phyloP scores from a whole-genome alignment of 495 filamentous ascomycete species.

The Niebla homalea region DNA sequence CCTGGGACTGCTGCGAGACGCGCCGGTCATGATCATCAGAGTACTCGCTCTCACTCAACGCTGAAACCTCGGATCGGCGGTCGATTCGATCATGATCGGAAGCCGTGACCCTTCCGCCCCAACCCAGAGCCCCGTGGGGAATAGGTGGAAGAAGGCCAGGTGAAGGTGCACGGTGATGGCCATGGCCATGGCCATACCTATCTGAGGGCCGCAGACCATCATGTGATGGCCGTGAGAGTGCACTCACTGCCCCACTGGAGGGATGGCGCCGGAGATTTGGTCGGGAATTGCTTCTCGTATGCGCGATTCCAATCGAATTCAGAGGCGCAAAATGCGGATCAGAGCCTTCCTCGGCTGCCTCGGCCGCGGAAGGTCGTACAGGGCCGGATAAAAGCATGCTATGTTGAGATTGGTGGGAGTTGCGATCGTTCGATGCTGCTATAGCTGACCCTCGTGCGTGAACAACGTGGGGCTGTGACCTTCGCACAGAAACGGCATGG shows the following conservation, averaged over 20 bases:
- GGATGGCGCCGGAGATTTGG: not conserved
- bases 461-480: slow-evolving; percentile 9
- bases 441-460: not conserved
- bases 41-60: not conserved
- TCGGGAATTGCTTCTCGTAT: not conserved
- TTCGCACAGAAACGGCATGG: slow-evolving; percentile 5
- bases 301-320: slow-evolving; percentile 7
- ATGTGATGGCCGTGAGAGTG: not conserved
- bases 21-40: slow-evolving; percentile 4
- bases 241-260: not conserved
- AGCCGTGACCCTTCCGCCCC: not conserved
- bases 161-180: not conserved
- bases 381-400: slow-evolving; percentile 4
- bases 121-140: not conserved
- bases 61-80: slow-evolving; percentile 2
- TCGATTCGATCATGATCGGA: slow-evolving; percentile 2
- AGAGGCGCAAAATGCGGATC: slow-evolving; percentile 5
- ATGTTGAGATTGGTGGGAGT: not conserved
- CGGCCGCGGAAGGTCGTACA: slow-evolving; percentile 1
- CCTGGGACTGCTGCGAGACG: slow-evolving; percentile 2
- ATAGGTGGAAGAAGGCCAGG: not conserved
- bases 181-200: not conserved
- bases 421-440: not conserved
- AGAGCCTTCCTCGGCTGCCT: slow-evolving; percentile 4
- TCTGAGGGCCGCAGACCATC: not conserved